These are phyloP conservation scores for Boletus sp. DNA, from an alignment of 1,284 basidiomycete species.

Conservation along the genomic window DNA sequence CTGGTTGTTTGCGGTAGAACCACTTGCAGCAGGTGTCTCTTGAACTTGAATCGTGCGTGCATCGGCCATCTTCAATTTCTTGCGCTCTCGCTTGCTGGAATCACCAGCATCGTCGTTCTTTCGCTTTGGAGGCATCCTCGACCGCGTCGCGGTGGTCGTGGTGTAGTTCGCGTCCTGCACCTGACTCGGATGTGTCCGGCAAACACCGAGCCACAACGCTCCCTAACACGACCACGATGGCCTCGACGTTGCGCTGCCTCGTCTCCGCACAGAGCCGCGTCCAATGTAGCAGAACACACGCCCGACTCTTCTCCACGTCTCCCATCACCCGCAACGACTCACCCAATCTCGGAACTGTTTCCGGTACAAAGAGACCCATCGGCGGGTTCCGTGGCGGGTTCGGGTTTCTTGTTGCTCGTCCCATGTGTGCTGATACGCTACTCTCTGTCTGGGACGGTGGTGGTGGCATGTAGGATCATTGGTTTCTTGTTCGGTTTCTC, in stretches of 20 bases:
- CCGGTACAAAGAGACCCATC: slow-evolving; percentile 74
- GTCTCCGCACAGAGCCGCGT: slow-evolving; percentile 31
- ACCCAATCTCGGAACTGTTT: slow-evolving; percentile 58
- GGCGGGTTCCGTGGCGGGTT: slow-evolving; percentile 88
- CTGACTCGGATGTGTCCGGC: no score
- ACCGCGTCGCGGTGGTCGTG: neutral
- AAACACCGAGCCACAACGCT: slow-evolving; percentile 28
- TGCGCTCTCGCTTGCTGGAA: slow-evolving; percentile 57
- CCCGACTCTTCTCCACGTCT: slow-evolving; percentile 46
- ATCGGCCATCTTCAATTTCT: slow-evolving; percentile 64
- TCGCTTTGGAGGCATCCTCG: slow-evolving; percentile 57
- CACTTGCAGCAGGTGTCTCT: slow-evolving; percentile 27
- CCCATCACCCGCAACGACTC: slow-evolving; percentile 52
- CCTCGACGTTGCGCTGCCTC: slow-evolving; percentile 45
- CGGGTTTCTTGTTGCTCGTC: slow-evolving; percentile 32
- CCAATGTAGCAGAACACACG: slow-evolving; percentile 22
- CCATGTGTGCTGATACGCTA: slow-evolving; percentile 14
- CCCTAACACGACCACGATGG: slow-evolving; percentile 37
- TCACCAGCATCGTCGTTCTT: slow-evolving; percentile 45
- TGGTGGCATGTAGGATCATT: slow-evolving; percentile 60
- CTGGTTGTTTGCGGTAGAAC: slow-evolving; percentile 23
- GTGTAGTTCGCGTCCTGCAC: slow-evolving; percentile 3
- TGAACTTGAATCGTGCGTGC: slow-evolving; percentile 76
- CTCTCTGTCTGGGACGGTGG: neutral
- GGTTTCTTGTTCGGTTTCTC: slow-evolving; percentile 93